These are phyloP conservation scores for Salpingoeca rosetta DNA, from an alignment of 78 protist species.

Conservation along the genomic window DNA sequence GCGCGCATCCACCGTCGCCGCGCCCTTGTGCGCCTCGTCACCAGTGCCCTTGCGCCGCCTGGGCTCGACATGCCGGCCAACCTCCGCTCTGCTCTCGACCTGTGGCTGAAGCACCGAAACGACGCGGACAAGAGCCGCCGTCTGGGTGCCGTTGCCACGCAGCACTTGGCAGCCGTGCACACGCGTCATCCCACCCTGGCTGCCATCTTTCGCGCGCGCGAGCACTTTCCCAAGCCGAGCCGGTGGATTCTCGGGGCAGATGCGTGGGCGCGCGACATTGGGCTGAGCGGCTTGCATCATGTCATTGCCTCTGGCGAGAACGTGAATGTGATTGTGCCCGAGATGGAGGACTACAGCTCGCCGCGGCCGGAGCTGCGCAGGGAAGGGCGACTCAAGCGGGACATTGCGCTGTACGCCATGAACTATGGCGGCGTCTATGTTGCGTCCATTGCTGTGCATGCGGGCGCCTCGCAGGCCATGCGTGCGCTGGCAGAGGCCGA, in stretches of 20 bases:
- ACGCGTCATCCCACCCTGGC: not conserved
- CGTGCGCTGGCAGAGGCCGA: slow-evolving; percentile 42
- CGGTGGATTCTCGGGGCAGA: slow-evolving; percentile 71
- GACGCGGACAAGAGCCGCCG: not conserved
- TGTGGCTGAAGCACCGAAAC: slow-evolving; percentile 9
- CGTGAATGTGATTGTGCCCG: slow-evolving; percentile 61
- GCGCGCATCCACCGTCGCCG: slow-evolving; percentile 10
- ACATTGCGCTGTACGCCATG: slow-evolving; percentile 70
- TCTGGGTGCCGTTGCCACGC: not conserved
- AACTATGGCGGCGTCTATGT: slow-evolving; percentile 67
- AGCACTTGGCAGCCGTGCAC: not conserved
- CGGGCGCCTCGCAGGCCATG: slow-evolving; percentile 28
- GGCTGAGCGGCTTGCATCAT: slow-evolving; percentile 67
- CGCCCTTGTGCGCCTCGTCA: not conserved
- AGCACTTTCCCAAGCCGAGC: slow-evolving; percentile 12
- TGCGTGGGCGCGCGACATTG: slow-evolving; percentile 76
- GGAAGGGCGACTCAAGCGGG: slow-evolving; percentile 41
- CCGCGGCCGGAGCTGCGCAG: slow-evolving; percentile 55
- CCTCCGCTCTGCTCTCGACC: not conserved
- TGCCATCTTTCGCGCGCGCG: not conserved
- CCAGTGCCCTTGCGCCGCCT: no score
- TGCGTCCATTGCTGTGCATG: slow-evolving; percentile 54
- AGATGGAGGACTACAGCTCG: slow-evolving; percentile 63
- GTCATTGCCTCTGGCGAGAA: slow-evolving; percentile 64
- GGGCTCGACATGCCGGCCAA: not conserved